Base-by-base conservation (phyloP, 1,284 basidiomycete genomes). In the Tremellales sp. region DNA sequence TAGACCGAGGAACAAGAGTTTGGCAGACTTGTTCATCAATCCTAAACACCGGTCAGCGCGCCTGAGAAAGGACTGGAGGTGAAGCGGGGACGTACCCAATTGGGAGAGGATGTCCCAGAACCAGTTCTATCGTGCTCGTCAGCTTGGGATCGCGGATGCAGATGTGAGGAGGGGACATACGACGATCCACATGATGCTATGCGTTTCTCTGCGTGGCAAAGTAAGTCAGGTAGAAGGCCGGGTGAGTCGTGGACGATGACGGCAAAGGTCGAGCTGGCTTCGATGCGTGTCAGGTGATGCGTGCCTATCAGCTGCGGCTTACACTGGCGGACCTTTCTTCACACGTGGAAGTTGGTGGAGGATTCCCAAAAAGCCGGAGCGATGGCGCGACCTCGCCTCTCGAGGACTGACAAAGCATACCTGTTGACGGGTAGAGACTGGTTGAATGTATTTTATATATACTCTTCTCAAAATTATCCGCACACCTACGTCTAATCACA, bases 1-100 rank as follows among this genome's bases (percentile, higher is more conserved):
- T 47, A 98, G 83, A 66, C 96, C 96, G 49, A 97, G 83, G 84
- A 99, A 99, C 60, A 99, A 83, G 75, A 99, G 97, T 83, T 98
- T 98, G 62, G 94, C 94, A 71, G 68, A 97, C 85, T 97, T 97
- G 83, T 97, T 91, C 76, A 90, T 76, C 68, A 98, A 82, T 64
- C 94, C 94, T 94, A 65, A 24, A 24, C 26, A 25, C 36, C 13
- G n/a, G 54, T 62, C 45, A 56, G 58, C 51, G n/a, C 48, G 17
- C 17, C 40, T 35, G 4, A 19, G 31, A 23, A 3, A 22, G 22
- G n/a, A 4, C 25, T 4, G 23, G 15, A 26, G 13, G 22, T 12
- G 17, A 46, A 25, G 25, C 27, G 19, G 15, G 35, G 40, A 39
- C 3, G 2, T 13, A 94, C 91, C 91, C 40, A 96, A 85, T 73